Evolutionary conservation across 148 eudicot species (phyloP), one percentile per base, ranked within the genome.

Genomic region (Silene latifolia): DNA sequence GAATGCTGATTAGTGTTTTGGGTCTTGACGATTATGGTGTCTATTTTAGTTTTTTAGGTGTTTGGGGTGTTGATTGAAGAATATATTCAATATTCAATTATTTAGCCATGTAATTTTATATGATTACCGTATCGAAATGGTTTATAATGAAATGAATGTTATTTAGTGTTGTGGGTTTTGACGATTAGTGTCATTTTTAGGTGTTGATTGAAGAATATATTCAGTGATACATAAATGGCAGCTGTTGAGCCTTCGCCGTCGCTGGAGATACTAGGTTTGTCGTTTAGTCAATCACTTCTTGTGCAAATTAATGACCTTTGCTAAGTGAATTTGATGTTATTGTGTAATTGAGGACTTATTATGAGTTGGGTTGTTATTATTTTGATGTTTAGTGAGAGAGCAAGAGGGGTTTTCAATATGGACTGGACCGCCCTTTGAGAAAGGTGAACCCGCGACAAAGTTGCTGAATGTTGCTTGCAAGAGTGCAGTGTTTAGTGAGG

Each of bases 351-450:
- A 32, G 29, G 19, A 15, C 23, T 46, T 62, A 9, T 67, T 24
- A 46, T 48, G 65, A 69, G 51, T 1, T 42, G 14, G 57, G n/a
- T 6, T 20, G 47, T 58, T 71, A 32, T 47, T 54, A 4, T 76
- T 62, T 74, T 80, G 53, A 71, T 35, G 32, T 78, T 63, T 80
- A 89, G 97, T 92, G 70, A 87, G 96, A 67, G 93, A 86, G 63
- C 90, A 92, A 23, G 92, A 85, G 13, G 96, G 90, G 51, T 90
- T 86, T 72, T 69, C 84, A 29, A 74, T 95, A 24, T 92, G 97
- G 94, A 82, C 59, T 58, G 99, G 96, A 44, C 97, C 96, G 13
- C 99, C 99, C 0, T 92, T 87, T 71, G 77, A 70, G 58, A 86
- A 90, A 60, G 89, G 88, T 64, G 83, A 92, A 80, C 99, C 92